phyloP scores from a whole-genome alignment of 108 stramenopile species.

The Skeletonema tropicum region DNA sequence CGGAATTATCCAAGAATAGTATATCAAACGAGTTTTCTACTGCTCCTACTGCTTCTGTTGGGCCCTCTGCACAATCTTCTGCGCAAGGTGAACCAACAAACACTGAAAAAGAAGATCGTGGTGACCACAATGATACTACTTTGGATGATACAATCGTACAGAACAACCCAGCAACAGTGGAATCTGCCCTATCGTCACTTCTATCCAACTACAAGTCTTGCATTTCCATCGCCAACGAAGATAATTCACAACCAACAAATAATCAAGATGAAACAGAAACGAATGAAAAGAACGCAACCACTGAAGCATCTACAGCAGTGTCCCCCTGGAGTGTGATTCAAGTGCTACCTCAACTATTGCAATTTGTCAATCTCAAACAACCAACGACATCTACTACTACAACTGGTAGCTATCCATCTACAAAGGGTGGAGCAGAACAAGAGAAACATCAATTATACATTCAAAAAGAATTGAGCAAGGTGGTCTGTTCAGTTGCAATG shows the following conservation, averaged over 20 bases:
- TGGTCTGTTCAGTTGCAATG: conserved; percentile 3
- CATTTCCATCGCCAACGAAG: neutral
- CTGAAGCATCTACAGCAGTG: neutral
- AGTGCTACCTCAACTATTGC: neutral
- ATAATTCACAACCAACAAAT: neutral
- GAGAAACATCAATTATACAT: neutral
- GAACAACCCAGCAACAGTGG: conserved; percentile 1
- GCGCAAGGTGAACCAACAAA: neutral
- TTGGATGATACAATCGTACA: neutral
- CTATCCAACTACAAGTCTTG: conserved; percentile 17
- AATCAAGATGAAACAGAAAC: neutral
- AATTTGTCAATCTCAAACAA: neutral
- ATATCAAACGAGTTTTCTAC: neutral
- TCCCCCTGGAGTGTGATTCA: conserved; percentile 3
- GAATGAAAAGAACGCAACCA: neutral
- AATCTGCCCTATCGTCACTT: conserved; percentile 12
- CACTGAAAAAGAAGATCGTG: neutral
- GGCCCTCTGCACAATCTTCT: too few relatives aligned
- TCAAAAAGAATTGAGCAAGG: neutral
- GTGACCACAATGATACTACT: neutral
- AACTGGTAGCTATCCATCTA: neutral
- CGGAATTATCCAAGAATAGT: conserved; percentile 13
- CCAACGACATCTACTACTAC: neutral
- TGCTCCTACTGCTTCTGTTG: neutral
- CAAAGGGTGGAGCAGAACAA: neutral